These are phyloP conservation scores for Phytophthora boehmeriae DNA, from an alignment of 352 stramenopile species.

Conservation along the genomic window DNA sequence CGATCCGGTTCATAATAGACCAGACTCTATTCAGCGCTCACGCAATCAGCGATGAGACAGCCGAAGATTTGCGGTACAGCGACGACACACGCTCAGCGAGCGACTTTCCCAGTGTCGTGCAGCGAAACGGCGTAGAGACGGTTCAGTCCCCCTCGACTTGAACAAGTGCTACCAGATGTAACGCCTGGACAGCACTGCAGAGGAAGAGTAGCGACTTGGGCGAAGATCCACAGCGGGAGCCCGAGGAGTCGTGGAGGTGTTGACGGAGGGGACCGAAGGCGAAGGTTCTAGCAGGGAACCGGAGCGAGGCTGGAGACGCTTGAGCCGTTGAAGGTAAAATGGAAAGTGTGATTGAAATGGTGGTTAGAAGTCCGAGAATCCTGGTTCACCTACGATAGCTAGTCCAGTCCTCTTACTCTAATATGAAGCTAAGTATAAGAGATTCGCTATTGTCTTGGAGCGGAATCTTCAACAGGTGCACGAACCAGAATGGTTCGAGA, in stretches of 20 bases:
- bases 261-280: too few relatives aligned
- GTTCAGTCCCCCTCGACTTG: slow-evolving; percentile 1
- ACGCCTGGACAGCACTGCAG: not conserved
- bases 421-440: slow-evolving; percentile 1
- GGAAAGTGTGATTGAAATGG: too few relatives aligned
- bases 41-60: not conserved
- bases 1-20: not conserved
- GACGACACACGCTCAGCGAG: not conserved
- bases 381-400: too few relatives aligned
- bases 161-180: slow-evolving; percentile 6
- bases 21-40: not conserved
- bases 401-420: too few relatives aligned
- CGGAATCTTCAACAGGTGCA: slow-evolving; percentile 1
- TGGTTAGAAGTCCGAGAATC: too few relatives aligned
- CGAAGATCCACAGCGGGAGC: too few relatives aligned
- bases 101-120: slow-evolving; percentile 1
- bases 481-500: slow-evolving; percentile 1
- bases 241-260: too few relatives aligned
- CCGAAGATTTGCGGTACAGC: not conserved
- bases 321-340: too few relatives aligned
- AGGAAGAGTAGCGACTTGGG: too few relatives aligned
- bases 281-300: too few relatives aligned
- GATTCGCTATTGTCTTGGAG: slow-evolving; percentile 1
- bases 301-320: too few relatives aligned
- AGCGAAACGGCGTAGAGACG: not conserved